These are phyloP conservation scores for Thermomucor indicae-seudaticae DNA, from an alignment of 371 early-diverging fungal species.

Conservation along the genomic window DNA sequence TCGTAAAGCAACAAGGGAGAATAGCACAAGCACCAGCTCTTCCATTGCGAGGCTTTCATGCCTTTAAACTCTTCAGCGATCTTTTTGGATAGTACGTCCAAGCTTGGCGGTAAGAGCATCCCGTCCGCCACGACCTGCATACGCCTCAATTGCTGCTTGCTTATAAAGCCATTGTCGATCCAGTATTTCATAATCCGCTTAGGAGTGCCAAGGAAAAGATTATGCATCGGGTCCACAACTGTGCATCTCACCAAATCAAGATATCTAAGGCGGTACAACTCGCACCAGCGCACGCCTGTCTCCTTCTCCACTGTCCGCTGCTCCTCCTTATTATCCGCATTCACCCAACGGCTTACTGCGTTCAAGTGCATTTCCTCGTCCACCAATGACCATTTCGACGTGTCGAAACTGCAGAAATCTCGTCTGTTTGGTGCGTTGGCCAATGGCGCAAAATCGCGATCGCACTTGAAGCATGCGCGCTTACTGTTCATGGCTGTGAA, in stretches of 20 bases:
- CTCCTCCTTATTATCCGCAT: too few species aligned
- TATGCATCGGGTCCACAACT: constrained; percentile 11
- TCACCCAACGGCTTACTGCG: too few species aligned
- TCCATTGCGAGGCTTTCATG: constrained; percentile 1
- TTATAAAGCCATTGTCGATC: not conserved
- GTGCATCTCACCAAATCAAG: constrained; percentile 6
- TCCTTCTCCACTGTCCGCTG: not conserved
- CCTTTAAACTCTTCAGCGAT: not conserved
- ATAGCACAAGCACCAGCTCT: not conserved
- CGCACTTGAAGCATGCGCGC: constrained; percentile 7
- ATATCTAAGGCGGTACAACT: constrained; percentile 2
- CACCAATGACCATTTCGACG: too few species aligned
- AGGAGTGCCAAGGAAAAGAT: constrained; percentile 6
- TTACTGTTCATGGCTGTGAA: constrained; percentile 1
- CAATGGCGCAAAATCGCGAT: not conserved
- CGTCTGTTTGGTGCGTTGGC: not conserved
- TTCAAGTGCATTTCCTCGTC: too few species aligned
- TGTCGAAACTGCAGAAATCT: not conserved
- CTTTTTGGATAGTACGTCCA: not conserved
- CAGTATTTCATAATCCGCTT: not conserved
- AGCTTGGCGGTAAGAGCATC: not conserved
- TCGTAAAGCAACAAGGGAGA: not conserved
- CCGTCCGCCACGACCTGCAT: not conserved
- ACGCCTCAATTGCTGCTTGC: not conserved
- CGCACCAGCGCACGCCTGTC: constrained; percentile 4